A percentile compares a stretch with the other conserved stretches of the same genome.
phyloP scores from a whole-genome alignment of 371 early-diverging fungal genomes.

The Rhizopus stolonifer region DNA sequence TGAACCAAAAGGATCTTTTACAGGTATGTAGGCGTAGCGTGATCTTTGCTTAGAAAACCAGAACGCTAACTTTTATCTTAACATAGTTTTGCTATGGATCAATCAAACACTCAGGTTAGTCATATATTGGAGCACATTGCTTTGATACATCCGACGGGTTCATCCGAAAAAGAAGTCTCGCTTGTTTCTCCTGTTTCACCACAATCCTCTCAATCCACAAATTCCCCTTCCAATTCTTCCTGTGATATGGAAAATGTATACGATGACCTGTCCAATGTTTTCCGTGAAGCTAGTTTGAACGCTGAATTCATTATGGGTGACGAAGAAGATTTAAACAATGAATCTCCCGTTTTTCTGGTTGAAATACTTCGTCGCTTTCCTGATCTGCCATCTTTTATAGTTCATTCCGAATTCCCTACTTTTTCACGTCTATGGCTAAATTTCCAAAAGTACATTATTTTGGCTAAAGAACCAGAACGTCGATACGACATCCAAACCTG shows the following conservation, averaged over 20 bases:
- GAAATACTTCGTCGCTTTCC: conserved; percentile 31
- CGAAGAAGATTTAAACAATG: neutral
- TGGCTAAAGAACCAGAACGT: conserved; percentile 17
- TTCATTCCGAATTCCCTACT: conserved; percentile 20
- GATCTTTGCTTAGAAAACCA: too few species aligned
- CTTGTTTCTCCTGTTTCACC: too few species aligned
- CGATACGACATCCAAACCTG: conserved; percentile 14
- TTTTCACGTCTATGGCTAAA: conserved; percentile 33
- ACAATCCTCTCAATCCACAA: too few species aligned
- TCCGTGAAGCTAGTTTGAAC: neutral
- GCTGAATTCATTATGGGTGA: neutral
- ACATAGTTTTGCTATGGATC: too few species aligned
- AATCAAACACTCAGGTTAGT: too few species aligned
- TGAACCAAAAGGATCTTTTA: too few species aligned
- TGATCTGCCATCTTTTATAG: conserved; percentile 23
- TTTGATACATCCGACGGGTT: too few species aligned
- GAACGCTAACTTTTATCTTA: too few species aligned
- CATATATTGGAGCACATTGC: too few species aligned
- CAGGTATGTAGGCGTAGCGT: too few species aligned
- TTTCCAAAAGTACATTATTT: conserved; percentile 16
- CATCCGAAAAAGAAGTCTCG: too few species aligned
- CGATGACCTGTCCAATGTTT: neutral
- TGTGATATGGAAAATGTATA: neutral
- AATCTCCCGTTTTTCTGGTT: neutral
- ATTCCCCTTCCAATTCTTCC: neutral